These are phyloP conservation scores for Daldinia grandis DNA, from an alignment of 495 filamentous ascomycete species.

Conservation along the genomic window DNA sequence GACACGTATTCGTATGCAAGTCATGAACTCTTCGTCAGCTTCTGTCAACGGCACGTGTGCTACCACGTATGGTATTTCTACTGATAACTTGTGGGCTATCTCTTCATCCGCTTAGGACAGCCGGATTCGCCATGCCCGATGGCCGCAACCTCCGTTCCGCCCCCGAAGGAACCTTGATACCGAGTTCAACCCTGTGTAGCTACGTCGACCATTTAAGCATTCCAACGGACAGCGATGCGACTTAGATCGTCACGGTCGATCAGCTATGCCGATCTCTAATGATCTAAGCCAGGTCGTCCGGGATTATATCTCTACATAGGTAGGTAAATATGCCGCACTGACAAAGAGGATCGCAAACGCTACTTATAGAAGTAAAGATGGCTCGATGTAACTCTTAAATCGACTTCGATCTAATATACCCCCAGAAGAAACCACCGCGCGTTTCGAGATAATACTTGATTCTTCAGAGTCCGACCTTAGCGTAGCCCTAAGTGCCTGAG, in stretches of 20 bases:
- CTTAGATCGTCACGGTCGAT: slow-evolving; percentile 33
- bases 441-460: slow-evolving; percentile 14
- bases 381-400: background rate
- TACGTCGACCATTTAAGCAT: slow-evolving; percentile 20
- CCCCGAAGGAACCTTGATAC: slow-evolving; percentile 6
- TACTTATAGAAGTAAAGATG: slow-evolving; percentile 6
- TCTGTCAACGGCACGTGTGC: background rate
- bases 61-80: background rate
- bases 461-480: background rate
- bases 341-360: slow-evolving; percentile 22
- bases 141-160: background rate
- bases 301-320: slow-evolving; percentile 6
- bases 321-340: slow-evolving; percentile 13
- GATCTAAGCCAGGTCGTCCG: slow-evolving; percentile 25
- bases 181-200: slow-evolving; percentile 16
- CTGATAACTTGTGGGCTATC: background rate
- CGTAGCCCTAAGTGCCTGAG: background rate
- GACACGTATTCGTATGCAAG: background rate
- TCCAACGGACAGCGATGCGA: slow-evolving; percentile 35
- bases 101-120: background rate
- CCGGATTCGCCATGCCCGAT: background rate
- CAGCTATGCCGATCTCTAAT: slow-evolving; percentile 27
- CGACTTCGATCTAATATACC: slow-evolving; percentile 4
- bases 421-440: slow-evolving; percentile 4
- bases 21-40: background rate